phyloP scores from a whole-genome alignment of 139 green algal genomes.

The Chlorella sp. region DNA sequence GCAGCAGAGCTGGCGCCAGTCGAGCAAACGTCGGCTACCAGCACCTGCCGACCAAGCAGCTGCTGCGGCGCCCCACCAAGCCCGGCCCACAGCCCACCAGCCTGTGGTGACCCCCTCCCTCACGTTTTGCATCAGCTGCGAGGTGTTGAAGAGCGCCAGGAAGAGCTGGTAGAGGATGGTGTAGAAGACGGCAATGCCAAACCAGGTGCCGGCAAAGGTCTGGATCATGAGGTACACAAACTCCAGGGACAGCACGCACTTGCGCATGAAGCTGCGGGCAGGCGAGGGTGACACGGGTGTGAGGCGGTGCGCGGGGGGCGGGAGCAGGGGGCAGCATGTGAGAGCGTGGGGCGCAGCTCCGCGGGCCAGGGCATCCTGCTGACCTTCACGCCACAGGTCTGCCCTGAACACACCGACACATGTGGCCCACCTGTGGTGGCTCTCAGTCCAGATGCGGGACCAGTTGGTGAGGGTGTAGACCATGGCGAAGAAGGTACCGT shows the following conservation, averaged over 20 bases:
- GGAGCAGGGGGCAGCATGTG: neutral
- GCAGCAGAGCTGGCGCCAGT: too few relatives aligned
- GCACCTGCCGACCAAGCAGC: neutral
- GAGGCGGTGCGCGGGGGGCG: neutral
- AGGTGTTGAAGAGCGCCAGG: slow-evolving; percentile 28
- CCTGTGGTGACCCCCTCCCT: neutral
- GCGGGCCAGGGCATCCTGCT: neutral
- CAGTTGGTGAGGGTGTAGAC: slow-evolving; percentile 56
- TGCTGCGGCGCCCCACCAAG: too few relatives aligned
- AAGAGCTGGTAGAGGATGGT: slow-evolving; percentile 49
- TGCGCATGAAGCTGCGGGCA: slow-evolving; percentile 19
- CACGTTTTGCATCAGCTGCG: slow-evolving; percentile 17
- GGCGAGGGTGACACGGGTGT: neutral
- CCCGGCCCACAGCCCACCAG: neutral
- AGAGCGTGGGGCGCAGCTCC: neutral
- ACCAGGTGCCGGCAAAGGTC: slow-evolving; percentile 41
- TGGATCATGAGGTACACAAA: slow-evolving; percentile 41
- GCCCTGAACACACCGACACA: neutral
- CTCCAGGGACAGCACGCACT: slow-evolving; percentile 39
- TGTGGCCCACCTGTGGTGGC: slow-evolving; percentile 38
- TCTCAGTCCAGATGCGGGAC: slow-evolving; percentile 51
- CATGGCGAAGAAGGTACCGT: slow-evolving; percentile 58
- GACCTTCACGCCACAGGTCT: too few relatives aligned
- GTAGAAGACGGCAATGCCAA: slow-evolving; percentile 50
- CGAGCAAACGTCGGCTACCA: neutral